Evolutionary conservation across 495 filamentous ascomycete genomes (phyloP).

Genomic region (Sordaria brevicollis): DNA sequence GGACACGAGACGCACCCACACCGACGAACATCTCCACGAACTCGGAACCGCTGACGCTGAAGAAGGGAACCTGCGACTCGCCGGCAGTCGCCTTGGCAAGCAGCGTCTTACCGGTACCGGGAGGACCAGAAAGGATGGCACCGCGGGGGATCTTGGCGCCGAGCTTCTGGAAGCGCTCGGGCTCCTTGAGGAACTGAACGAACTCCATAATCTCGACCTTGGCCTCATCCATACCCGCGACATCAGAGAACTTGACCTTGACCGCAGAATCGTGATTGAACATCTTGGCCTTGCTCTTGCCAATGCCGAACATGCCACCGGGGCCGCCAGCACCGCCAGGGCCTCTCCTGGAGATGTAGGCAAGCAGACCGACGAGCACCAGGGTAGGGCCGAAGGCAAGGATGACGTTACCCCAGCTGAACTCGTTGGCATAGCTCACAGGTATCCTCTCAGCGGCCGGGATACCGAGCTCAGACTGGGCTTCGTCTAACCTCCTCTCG

Average conservation of each 20-base stretch:
- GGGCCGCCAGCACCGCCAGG: slow-evolving; percentile 45
- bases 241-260: slow-evolving; percentile 93
- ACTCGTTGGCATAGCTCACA: slow-evolving; percentile 72
- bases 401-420: slow-evolving; percentile 52
- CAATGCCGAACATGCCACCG: slow-evolving; percentile 85
- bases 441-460: slow-evolving; percentile 80
- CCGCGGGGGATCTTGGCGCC: slow-evolving; percentile 97
- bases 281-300: slow-evolving; percentile 86
- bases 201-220: slow-evolving; percentile 99
- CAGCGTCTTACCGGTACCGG: slow-evolving; percentile 95
- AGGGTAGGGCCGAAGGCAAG: slow-evolving; percentile 79
- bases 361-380: slow-evolving; percentile 68
- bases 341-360: slow-evolving; percentile 61
- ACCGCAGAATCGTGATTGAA: slow-evolving; percentile 96
- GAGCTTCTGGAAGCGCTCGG: slow-evolving; percentile 79
- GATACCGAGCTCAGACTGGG: slow-evolving; percentile 77
- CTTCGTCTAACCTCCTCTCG: slow-evolving; percentile 75
- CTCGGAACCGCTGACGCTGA: slow-evolving; percentile 94
- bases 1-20: slow-evolving; percentile 88
- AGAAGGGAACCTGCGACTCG: slow-evolving; percentile 96
- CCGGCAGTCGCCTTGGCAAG: slow-evolving; percentile 96
- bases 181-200: slow-evolving; percentile 87
- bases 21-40: slow-evolving; percentile 99
- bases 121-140: slow-evolving; percentile 90
- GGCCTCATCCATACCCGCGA: slow-evolving; percentile 97